phyloP scores from a whole-genome alignment of 1,284 basidiomycete species.

The Malassezia pachydermatis region DNA sequence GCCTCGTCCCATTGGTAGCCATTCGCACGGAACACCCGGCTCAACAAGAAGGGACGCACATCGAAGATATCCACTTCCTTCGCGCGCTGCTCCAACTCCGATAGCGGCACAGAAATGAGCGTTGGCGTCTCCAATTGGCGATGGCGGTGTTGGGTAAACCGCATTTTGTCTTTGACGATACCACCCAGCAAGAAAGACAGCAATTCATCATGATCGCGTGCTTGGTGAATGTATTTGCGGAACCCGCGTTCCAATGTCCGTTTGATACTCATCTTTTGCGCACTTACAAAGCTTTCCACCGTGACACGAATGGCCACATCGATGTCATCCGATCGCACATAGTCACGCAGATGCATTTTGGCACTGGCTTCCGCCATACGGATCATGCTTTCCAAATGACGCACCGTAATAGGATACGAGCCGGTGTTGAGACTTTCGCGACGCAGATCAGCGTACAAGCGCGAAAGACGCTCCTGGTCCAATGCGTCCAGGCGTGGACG shows the following conservation, averaged over 20 bases:
- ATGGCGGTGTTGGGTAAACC: constrained; percentile 52
- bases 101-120: constrained; percentile 33
- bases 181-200: constrained; percentile 87
- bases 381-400: constrained; percentile 97
- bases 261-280: constrained; percentile 97
- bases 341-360: constrained; percentile 95
- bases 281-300: constrained; percentile 83
- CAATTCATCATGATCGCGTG: constrained; percentile 84
- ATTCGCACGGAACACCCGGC: constrained; percentile 75
- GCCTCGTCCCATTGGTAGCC: constrained; percentile 58
- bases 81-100: constrained; percentile 55
- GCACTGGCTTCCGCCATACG: constrained; percentile 97
- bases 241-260: constrained; percentile 82
- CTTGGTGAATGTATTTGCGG: constrained; percentile 91
- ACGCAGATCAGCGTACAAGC: constrained; percentile 91
- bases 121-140: constrained; percentile 10
- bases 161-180: constrained; percentile 85
- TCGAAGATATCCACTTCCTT: constrained; percentile 89
- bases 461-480: constrained; percentile 87
- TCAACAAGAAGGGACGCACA: constrained; percentile 69
- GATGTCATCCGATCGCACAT: constrained; percentile 88
- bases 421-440: constrained; percentile 92
- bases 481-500: constrained; percentile 84
- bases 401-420: constrained; percentile 93
- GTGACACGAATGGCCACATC: constrained; percentile 93